Evolutionary conservation across 2,329 filamentous ascomycete species (phyloP).

Genomic region (Rugonectria rugulosa): DNA sequence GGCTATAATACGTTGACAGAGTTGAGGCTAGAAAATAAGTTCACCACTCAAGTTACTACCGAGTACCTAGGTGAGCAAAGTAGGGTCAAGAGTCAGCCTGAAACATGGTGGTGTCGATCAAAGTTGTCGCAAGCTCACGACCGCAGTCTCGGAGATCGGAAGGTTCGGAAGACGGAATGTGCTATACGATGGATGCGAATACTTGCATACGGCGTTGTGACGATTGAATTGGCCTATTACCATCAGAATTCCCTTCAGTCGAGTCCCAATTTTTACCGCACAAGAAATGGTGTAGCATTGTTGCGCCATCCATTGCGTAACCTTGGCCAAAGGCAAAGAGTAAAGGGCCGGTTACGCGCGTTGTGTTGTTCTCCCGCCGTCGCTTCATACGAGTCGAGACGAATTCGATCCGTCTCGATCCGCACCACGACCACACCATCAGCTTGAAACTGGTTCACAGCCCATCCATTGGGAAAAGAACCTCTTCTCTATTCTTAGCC

Average conservation of each 20-base stretch:
- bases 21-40: no score
- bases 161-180: conserved; percentile 1
- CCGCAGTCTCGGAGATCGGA: conserved; percentile 8
- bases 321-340: background rate
- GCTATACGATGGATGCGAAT: conserved; percentile 14
- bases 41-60: no score
- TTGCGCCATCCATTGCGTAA: conserved; percentile 3
- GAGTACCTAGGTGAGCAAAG: no score
- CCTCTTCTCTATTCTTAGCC: conserved; percentile 21
- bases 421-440: background rate
- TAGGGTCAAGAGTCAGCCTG: background rate
- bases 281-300: background rate
- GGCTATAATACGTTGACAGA: no score
- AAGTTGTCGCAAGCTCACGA: background rate
- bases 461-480: background rate
- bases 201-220: conserved; percentile 7
- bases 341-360: background rate
- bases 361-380: background rate
- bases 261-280: background rate
- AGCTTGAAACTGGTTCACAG: no score
- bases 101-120: background rate
- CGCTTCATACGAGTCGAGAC: background rate
- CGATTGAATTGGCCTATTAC: background rate
- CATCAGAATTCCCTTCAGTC: background rate
- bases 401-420: background rate